Conservation (phyloP, 2,329 filamentous ascomycete species). For the Claviceps capensis region DNA sequence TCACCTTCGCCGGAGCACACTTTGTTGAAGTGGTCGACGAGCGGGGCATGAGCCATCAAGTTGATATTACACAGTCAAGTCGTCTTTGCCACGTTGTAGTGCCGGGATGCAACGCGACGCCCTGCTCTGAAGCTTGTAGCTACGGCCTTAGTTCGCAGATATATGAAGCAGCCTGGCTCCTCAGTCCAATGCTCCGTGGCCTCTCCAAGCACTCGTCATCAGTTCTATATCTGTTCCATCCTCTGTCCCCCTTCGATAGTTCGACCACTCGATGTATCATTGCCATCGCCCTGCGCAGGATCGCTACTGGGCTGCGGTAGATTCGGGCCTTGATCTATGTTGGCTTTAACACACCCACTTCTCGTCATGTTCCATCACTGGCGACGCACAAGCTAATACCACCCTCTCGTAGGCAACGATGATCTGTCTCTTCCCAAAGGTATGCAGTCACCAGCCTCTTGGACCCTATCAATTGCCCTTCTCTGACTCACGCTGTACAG, state of each 20-base stretch:
- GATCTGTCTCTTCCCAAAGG: conserved; percentile 53
- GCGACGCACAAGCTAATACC: conserved; percentile 17
- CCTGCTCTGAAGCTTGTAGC: background rate
- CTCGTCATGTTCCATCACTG: background rate
- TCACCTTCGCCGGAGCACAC: background rate
- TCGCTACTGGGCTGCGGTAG: conserved; percentile 16
- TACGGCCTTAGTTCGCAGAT: background rate
- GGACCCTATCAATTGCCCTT: too few species aligned
- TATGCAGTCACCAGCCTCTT: conserved; percentile 12
- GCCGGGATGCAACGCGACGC: background rate
- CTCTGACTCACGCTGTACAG: conserved; percentile 21
- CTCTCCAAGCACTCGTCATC: background rate
- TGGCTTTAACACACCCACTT: background rate
- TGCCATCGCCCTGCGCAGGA: conserved; percentile 10
- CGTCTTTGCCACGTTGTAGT: background rate
- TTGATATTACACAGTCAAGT: background rate
- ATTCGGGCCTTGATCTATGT: conserved; percentile 7
- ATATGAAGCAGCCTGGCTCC: background rate
- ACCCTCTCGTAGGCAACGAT: conserved; percentile 37
- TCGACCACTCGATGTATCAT: conserved; percentile 8
- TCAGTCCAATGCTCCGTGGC: background rate
- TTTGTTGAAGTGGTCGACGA: background rate
- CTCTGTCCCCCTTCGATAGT: background rate
- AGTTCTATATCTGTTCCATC: background rate
- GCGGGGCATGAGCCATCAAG: background rate